Evolutionary conservation across 768 basidiomycete species (phyloP).

Genomic region (Holtermannia corniformis): DNA sequence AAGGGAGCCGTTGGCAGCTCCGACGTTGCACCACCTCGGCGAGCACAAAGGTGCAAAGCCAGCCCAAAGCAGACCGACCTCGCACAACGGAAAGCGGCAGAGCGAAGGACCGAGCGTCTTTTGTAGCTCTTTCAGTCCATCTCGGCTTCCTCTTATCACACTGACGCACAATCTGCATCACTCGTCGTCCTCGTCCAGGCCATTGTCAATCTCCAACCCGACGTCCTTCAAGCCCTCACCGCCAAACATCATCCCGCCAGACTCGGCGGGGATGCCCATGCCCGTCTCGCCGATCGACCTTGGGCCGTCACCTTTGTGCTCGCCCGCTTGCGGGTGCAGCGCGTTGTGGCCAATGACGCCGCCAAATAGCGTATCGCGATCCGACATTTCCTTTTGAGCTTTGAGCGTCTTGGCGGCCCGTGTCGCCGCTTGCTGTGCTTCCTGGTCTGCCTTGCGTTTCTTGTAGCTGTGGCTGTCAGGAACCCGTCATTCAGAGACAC

Average conservation of each 20-base stretch:
- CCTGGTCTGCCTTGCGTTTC: conserved; percentile 37
- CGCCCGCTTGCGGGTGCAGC: neutral
- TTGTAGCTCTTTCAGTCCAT: too few relatives aligned
- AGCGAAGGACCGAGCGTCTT: neutral
- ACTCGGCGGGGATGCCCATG: conserved; percentile 31
- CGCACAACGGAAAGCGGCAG: neutral
- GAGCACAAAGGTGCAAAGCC: too few relatives aligned
- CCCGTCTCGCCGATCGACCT: conserved; percentile 10
- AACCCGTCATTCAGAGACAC: neutral
- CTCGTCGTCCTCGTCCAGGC: conserved; percentile 9
- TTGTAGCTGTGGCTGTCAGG: conserved; percentile 32
- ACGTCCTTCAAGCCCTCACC: conserved; percentile 32
- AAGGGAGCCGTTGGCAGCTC: neutral
- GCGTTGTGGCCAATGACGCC: conserved; percentile 7
- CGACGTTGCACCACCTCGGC: neutral
- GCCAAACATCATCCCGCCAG: conserved; percentile 21
- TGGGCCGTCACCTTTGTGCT: neutral
- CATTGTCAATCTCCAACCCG: conserved; percentile 13
- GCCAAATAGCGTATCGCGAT: conserved; percentile 33
- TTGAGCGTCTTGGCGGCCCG: conserved; percentile 27
- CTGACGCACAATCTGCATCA: too few relatives aligned
- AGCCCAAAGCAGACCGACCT: neutral
- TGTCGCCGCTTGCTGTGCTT: conserved; percentile 28
- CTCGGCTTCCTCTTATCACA: too few relatives aligned
- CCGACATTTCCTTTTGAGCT: conserved; percentile 14